Base-by-base conservation (phyloP, 2,329 filamentous ascomycete species). In the Colletotrichum phormii region DNA sequence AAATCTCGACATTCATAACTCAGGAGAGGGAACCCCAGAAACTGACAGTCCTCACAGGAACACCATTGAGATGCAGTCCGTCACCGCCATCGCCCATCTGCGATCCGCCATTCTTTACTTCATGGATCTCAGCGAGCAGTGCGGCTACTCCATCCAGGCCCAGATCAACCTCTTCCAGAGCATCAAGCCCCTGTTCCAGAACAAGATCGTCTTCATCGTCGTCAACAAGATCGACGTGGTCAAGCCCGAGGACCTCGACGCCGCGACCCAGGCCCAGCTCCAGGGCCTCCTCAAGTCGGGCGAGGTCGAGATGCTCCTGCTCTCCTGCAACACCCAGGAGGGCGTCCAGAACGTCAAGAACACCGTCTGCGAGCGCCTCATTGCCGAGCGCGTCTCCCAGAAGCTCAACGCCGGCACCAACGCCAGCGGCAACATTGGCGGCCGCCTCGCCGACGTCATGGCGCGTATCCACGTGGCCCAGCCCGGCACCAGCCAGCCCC, bases 61-160 rank as follows among this genome's bases (percentile, higher is more conserved):
- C 86, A 98, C 97, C 4, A 99, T 99, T 81, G 97, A 99, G 85
- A 98, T 98, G 95, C 97, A 98, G 87, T 94, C 94, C 74, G 98
- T 99, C 77, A 98, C 96, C 22, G 97, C 97, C 12, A 98, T 99
- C 85, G 97, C 97, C 64, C 97, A 99, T 87, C 88, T 99, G 81
- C 91, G 96, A 78, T 97, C 95, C 54, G 96, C 96, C 69, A 97
- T 99, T 76, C 88, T 98, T 73, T 98, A 98, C 85, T 98, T 98
- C 81, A 98, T 98, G 94, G 96, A 98, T 87, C 87, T 98, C 74
- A 97, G 94, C 26, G 96, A 98, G 87, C 95, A 98, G 87, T 98
- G 95, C 78, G 97, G 97, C 71, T 99, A 98, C 86, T 94, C 95
- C 3, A 94, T 99, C 22, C 88, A 92, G 75, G 95, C 95, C 8